These are phyloP conservation scores for Datura wrightii DNA, from an alignment of 257 asterid species.

Conservation along the genomic window DNA sequence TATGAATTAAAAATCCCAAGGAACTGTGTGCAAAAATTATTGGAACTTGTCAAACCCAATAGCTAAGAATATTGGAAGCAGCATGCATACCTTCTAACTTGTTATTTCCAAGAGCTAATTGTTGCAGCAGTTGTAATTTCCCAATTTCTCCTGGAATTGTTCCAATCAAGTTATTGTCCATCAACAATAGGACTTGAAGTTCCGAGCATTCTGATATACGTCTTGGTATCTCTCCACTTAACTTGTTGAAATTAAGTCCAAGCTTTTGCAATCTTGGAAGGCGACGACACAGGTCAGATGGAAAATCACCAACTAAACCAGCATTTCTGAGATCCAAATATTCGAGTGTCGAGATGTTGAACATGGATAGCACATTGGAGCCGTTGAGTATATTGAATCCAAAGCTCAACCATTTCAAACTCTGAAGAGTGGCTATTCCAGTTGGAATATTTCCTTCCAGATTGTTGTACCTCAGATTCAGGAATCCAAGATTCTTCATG, in stretches of 20 bases:
- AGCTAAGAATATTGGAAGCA: too few relatives aligned
- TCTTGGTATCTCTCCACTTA: conserved; percentile 40
- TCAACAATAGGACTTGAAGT: background rate
- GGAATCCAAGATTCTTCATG: background rate
- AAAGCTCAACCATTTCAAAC: conserved; percentile 17
- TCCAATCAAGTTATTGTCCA: conserved; percentile 18
- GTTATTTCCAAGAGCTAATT: conserved; percentile 36
- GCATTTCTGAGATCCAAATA: background rate
- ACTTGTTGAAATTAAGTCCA: conserved; percentile 34
- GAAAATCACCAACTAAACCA: conserved; percentile 25
- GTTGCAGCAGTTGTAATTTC: conserved; percentile 32
- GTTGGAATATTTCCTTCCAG: conserved; percentile 28
- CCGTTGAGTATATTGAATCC: conserved; percentile 30
- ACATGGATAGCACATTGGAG: conserved; percentile 20
- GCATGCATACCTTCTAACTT: background rate
- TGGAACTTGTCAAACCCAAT: too few relatives aligned
- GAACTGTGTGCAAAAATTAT: too few relatives aligned
- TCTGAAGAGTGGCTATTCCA: background rate
- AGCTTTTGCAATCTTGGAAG: conserved; percentile 35
- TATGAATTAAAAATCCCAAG: background rate
- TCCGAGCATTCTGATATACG: conserved; percentile 20
- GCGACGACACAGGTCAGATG: conserved; percentile 4
- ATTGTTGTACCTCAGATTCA: conserved; percentile 15
- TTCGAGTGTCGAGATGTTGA: conserved; percentile 27
- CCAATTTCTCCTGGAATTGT: conserved; percentile 19